phyloP scores from a whole-genome alignment of 2,329 filamentous ascomycete genomes.

The Mollisia scopiformis region DNA sequence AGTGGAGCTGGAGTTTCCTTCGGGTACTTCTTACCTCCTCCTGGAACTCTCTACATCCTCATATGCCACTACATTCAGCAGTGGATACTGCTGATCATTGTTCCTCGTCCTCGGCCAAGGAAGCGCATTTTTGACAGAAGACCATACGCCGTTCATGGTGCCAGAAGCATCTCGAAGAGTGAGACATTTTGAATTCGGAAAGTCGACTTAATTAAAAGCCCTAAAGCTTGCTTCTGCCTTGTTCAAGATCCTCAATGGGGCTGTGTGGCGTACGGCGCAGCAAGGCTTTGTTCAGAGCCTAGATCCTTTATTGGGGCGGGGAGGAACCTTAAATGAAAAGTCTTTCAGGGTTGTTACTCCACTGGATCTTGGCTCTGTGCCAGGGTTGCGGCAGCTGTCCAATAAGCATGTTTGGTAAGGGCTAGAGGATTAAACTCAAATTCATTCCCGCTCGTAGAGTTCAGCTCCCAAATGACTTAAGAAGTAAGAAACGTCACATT shows the following conservation, averaged over 20 bases:
- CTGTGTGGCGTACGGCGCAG: background rate
- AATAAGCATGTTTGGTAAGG: no score
- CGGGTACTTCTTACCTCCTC: background rate
- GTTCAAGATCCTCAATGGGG: background rate
- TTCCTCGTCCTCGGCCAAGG: background rate
- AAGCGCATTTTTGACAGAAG: background rate
- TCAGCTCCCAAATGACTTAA: no score
- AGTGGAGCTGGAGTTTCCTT: background rate
- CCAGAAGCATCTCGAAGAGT: background rate
- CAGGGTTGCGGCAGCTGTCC: no score
- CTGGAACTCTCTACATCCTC: background rate
- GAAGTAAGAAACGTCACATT: no score
- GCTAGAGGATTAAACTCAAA: no score
- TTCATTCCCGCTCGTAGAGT: no score
- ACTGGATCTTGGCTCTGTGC: no score
- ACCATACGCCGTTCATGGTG: background rate
- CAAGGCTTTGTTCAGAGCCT: conserved; percentile 23
- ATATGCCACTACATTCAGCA: background rate
- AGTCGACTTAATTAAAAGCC: background rate
- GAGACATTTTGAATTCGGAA: background rate
- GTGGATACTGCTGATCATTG: background rate
- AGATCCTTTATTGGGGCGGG: no score
- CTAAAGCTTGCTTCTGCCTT: background rate
- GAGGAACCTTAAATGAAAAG: no score
- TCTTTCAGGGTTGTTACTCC: no score